Percentiles rank a stretch among this genome's conserved stretches.
These are phyloP conservation scores for Kodamaea neixiangensis DNA, from an alignment of 805 yeast species.

Conservation along the genomic window DNA sequence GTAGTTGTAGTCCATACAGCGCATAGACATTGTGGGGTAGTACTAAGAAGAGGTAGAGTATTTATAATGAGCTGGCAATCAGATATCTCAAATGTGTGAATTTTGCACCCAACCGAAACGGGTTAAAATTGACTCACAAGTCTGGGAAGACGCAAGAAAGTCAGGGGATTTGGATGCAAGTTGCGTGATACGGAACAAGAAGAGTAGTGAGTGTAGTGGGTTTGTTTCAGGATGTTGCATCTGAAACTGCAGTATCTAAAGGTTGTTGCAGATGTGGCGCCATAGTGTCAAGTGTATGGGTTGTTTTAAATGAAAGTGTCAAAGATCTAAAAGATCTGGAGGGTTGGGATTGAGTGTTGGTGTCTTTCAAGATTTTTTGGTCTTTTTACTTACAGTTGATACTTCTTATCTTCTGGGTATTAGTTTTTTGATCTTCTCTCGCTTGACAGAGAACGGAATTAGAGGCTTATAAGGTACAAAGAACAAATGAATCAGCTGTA, in stretches of 20 bases:
- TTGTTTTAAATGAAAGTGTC: too few relatives aligned
- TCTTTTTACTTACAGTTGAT: too few relatives aligned
- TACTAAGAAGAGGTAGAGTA: not conserved
- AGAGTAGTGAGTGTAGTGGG: not conserved
- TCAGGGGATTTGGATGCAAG: not conserved
- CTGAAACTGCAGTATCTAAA: not conserved
- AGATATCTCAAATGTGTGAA: not conserved
- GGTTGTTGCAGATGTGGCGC: not conserved
- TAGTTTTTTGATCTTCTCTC: too few relatives aligned
- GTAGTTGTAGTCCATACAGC: not conserved
- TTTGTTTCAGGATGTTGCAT: not conserved
- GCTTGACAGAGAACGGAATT: too few relatives aligned
- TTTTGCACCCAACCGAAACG: slow-evolving; percentile 1
- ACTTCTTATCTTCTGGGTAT: too few relatives aligned
- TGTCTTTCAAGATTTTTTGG: too few relatives aligned
- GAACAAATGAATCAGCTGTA: too few relatives aligned
- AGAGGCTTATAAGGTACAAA: too few relatives aligned
- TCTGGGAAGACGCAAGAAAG: not conserved
- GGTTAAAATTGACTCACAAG: not conserved
- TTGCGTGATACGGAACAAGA: not conserved
- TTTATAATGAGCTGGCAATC: too few relatives aligned
- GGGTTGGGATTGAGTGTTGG: too few relatives aligned
- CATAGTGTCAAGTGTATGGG: not conserved
- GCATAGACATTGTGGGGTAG: not conserved
- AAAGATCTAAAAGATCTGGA: too few relatives aligned